These are phyloP conservation scores for Mycena latifolia DNA, from an alignment of 768 basidiomycete species.

Conservation along the genomic window DNA sequence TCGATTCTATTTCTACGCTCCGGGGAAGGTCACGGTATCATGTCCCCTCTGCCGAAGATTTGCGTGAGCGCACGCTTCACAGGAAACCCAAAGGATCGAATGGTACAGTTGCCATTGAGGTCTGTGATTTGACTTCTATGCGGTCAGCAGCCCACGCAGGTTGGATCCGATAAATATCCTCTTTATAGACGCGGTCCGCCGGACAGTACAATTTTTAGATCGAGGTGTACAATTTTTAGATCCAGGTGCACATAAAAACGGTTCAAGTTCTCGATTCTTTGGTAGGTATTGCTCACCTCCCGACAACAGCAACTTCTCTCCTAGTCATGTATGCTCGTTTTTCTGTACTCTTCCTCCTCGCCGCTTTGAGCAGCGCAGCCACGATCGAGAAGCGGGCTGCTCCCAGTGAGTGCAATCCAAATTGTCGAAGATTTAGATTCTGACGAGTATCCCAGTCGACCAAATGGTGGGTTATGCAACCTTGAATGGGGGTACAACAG, in stretches of 20 bases:
- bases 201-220: no score
- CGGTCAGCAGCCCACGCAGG: no score
- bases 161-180: no score
- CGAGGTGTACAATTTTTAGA: no score
- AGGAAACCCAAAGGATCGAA: no score
- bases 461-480: slow-evolving; percentile 35
- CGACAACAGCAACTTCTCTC: not conserved
- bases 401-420: slow-evolving; percentile 18
- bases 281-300: slow-evolving; percentile 11
- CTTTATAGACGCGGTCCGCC: no score
- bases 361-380: slow-evolving; percentile 17
- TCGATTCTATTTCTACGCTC: no score
- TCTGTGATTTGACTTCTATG: no score
- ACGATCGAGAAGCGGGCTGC: slow-evolving; percentile 29
- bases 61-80: no score
- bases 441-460: slow-evolving; percentile 12
- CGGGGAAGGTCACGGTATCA: no score
- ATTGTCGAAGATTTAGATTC: not conserved
- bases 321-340: slow-evolving; percentile 19
- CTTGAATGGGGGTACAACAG: slow-evolving; percentile 33
- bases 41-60: no score
- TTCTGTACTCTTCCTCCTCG: slow-evolving; percentile 15
- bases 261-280: not conserved
- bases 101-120: no score
- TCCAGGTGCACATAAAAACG: slow-evolving; percentile 2